These are phyloP conservation scores for Amanita phalloides DNA, from an alignment of 768 basidiomycete genomes.

Conservation along the genomic window DNA sequence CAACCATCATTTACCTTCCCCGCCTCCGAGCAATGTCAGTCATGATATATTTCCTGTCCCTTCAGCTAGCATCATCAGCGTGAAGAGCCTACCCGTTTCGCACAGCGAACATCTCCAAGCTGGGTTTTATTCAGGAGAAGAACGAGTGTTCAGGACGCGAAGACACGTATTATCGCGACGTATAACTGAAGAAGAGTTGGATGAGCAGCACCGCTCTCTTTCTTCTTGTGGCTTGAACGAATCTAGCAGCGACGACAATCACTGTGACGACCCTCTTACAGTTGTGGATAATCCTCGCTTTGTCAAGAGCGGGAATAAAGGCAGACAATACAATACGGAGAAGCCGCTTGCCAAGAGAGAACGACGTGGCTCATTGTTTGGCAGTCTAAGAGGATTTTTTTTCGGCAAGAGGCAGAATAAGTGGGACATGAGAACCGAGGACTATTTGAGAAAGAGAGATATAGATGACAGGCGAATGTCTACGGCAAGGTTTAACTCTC, in stretches of 20 bases:
- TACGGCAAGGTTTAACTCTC: not conserved
- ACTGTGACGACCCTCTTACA: slow-evolving; percentile 20
- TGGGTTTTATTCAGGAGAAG: not conserved
- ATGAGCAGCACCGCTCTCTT: slow-evolving; percentile 9
- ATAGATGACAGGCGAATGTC: not conserved
- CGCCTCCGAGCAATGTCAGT: slow-evolving; percentile 4
- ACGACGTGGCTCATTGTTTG: slow-evolving; percentile 4
- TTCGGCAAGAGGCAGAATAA: slow-evolving; percentile 6
- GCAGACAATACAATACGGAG: not conserved
- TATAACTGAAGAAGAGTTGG: slow-evolving; percentile 24
- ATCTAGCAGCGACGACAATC: slow-evolving; percentile 23
- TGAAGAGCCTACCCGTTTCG: slow-evolving; percentile 1
- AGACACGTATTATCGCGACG: slow-evolving; percentile 18
- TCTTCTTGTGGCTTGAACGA: slow-evolving; percentile 10
- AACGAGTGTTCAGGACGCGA: not conserved
- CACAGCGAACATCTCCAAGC: not conserved
- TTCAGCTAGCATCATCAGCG: not conserved
- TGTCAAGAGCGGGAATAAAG: slow-evolving; percentile 10
- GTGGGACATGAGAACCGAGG: slow-evolving; percentile 13
- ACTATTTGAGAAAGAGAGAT: slow-evolving; percentile 11
- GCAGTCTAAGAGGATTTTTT: slow-evolving; percentile 1
- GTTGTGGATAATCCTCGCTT: slow-evolving; percentile 52
- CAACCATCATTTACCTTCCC: slow-evolving; percentile 1
- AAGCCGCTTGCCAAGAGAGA: slow-evolving; percentile 2
- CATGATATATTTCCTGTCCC: not conserved